These are phyloP conservation scores for Plantago coronopus DNA, from an alignment of 305 asterid genomes.

Conservation along the genomic window DNA sequence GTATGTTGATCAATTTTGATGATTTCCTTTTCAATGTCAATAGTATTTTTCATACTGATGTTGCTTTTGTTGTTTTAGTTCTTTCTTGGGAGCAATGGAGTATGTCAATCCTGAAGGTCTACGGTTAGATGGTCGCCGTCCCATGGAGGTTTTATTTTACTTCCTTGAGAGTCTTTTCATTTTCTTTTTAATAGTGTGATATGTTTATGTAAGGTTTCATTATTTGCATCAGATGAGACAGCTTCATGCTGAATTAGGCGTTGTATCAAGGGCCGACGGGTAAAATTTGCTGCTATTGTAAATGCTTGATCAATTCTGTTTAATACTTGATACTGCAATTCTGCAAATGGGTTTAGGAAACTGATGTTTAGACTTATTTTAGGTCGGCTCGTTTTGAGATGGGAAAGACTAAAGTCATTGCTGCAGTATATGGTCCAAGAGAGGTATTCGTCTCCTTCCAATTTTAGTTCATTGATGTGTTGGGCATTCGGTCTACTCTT, in stretches of 20 bases:
- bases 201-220: background rate
- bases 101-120: conserved; percentile 96
- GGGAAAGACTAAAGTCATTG: conserved; percentile 98
- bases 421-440: conserved; percentile 98
- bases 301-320: no score
- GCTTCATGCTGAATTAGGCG: conserved; percentile 87
- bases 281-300: conserved; percentile 18
- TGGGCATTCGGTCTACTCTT: no score
- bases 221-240: conserved; percentile 73
- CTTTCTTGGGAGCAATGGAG: conserved; percentile 45
- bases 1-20: no score
- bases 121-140: conserved; percentile 94
- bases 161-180: conserved; percentile 3
- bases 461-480: no score
- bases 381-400: conserved; percentile 95
- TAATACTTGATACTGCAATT: no score
- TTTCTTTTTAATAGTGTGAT: background rate
- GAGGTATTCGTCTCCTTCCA: conserved; percentile 41
- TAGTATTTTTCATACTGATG: no score
- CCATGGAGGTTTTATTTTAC: conserved; percentile 56
- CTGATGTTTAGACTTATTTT: conserved; percentile 23
- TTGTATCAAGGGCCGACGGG: conserved; percentile 91
- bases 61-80: no score
- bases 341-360: no score
- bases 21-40: no score